Conservation (phyloP, 306 rosid genomes). For the Prunus dulcis region DNA sequence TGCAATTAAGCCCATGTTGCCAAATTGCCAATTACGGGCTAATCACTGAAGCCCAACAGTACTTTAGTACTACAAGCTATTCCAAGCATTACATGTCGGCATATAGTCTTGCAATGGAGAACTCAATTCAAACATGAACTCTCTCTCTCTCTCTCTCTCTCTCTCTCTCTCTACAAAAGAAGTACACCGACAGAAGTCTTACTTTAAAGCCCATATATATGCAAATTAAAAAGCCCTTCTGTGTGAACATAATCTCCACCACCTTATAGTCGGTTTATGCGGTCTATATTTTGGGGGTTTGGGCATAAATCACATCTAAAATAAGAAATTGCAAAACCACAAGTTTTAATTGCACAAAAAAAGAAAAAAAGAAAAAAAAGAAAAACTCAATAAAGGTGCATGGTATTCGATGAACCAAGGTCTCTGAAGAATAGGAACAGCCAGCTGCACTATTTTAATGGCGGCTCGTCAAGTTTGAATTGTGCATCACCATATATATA, state of each 20-base stretch:
- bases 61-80: not conserved
- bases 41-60: constrained; percentile 9
- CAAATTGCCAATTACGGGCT: not conserved
- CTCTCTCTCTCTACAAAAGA: not conserved
- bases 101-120: not conserved
- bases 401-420: not conserved
- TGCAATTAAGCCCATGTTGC: not conserved
- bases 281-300: not conserved
- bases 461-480: constrained; percentile 29
- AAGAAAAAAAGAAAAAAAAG: no score
- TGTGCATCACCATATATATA: constrained; percentile 7
- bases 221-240: not conserved
- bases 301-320: not conserved
- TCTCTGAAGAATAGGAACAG: not conserved
- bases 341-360: not conserved
- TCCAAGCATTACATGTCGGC: constrained; percentile 9
- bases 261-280: not conserved
- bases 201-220: not conserved
- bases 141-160: not conserved
- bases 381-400: not conserved
- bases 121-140: constrained; percentile 36
- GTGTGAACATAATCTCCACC: constrained; percentile 7
- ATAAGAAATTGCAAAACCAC: not conserved
- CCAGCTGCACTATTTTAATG: constrained; percentile 15
- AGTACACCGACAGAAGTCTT: constrained; percentile 1